Conservation (phyloP, 1,139 yeast genomes). For the Hemisphaericaspora xylanilytica region DNA sequence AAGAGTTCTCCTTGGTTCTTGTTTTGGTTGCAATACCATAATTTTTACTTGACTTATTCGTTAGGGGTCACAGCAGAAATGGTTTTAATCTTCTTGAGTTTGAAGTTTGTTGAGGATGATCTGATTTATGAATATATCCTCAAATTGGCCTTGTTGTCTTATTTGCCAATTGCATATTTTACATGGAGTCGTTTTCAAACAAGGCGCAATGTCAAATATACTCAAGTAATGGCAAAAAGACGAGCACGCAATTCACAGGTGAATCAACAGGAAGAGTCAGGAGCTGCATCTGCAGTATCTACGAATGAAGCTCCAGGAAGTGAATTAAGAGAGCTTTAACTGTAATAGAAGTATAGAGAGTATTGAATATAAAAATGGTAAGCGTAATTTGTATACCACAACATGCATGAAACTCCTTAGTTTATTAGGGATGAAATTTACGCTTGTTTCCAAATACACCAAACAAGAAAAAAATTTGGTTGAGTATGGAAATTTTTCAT, state of each 20-base stretch:
- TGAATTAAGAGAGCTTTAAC: constrained; percentile 3
- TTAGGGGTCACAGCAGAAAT: constrained; percentile 48
- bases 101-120: constrained; percentile 41
- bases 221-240: constrained; percentile 24
- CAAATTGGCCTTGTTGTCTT: constrained; percentile 28
- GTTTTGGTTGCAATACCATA: constrained; percentile 39
- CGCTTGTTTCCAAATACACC: neutral
- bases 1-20: constrained; percentile 35
- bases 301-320: neutral
- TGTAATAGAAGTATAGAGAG: neutral
- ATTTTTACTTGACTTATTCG: constrained; percentile 46
- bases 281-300: neutral
- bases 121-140: constrained; percentile 27
- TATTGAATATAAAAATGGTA: neutral
- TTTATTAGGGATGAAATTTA: constrained; percentile 4
- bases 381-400: constrained; percentile 1
- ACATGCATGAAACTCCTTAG: neutral
- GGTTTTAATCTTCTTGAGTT: constrained; percentile 49
- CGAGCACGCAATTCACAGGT: constrained; percentile 3
- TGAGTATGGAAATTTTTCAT: constrained; percentile 2
- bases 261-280: neutral
- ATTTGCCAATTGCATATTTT: constrained; percentile 39
- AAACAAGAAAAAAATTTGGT: constrained; percentile 3
- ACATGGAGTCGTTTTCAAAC: constrained; percentile 32
- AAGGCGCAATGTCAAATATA: constrained; percentile 24